Evolutionary conservation across 2,329 filamentous ascomycete species (phyloP).

Genomic region (Coleophoma cylindrospora): DNA sequence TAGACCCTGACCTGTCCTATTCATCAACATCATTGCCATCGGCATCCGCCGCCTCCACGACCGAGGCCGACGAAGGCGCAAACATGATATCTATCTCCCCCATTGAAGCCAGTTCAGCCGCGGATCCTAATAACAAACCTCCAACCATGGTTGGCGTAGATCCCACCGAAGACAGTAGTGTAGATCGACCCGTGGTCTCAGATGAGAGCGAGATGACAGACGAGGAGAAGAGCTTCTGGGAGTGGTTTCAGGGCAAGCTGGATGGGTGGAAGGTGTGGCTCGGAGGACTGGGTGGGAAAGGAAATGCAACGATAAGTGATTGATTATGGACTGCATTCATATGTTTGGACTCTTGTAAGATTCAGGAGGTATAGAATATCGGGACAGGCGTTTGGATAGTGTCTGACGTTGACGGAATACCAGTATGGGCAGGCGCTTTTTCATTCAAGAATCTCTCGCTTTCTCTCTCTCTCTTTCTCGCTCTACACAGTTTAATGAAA

Average conservation of each 20-base stretch:
- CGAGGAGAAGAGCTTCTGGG: conserved; percentile 36
- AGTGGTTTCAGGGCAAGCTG: conserved; percentile 46
- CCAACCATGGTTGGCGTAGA: conserved; percentile 23
- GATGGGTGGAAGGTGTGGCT: conserved; percentile 30
- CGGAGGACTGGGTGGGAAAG: background rate
- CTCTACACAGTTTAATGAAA: too few relatives aligned
- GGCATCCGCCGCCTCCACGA: background rate
- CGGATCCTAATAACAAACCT: conserved; percentile 18
- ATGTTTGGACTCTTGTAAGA: too few relatives aligned
- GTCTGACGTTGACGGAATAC: too few relatives aligned
- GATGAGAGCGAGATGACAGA: conserved; percentile 17
- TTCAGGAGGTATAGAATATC: too few relatives aligned
- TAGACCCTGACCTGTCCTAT: conserved; percentile 41
- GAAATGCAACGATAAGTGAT: background rate
- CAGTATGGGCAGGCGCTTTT: too few relatives aligned
- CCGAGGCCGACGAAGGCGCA: conserved; percentile 3
- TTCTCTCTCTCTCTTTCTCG: too few relatives aligned
- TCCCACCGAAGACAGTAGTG: conserved; percentile 11
- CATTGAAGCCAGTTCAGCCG: conserved; percentile 20
- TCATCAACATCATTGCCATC: conserved; percentile 8
- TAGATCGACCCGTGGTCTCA: conserved; percentile 15
- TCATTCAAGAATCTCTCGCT: too few relatives aligned
- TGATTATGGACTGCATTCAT: too few relatives aligned
- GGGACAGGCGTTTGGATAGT: too few relatives aligned
- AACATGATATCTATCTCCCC: conserved; percentile 22